phyloP scores from a whole-genome alignment of 805 yeast species.

The Wickerhamiella parazyma region DNA sequence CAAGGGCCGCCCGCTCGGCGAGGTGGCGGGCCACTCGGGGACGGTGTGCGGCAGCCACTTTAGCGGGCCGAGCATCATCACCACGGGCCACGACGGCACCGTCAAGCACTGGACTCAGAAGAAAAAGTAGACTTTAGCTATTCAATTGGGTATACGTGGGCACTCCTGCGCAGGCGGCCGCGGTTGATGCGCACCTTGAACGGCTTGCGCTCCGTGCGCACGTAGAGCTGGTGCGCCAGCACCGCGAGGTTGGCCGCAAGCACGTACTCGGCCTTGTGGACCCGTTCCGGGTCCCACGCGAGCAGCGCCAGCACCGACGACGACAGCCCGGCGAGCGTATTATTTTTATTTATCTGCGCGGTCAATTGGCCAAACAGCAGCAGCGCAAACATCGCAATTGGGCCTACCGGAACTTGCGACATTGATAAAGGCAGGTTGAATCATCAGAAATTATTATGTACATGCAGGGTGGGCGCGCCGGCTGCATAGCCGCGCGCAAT shows the following conservation, averaged over 20 bases:
- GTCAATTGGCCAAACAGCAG: neutral
- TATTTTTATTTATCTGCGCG: neutral
- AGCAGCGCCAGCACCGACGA: neutral
- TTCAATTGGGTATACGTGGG: neutral
- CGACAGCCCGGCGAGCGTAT: neutral
- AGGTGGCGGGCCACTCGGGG: constrained; percentile 8
- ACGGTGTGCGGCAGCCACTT: neutral
- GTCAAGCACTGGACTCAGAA: neutral
- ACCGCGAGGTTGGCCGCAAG: neutral
- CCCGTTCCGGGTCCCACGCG: constrained; percentile 6
- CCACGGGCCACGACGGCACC: neutral
- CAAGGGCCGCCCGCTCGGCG: constrained; percentile 6
- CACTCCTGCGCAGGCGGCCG: neutral
- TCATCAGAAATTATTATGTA: neutral
- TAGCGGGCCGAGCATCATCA: neutral
- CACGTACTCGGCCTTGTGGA: constrained; percentile 1
- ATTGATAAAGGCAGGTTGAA: neutral
- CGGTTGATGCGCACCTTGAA: neutral
- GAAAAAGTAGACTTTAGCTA: neutral
- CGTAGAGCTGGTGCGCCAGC: neutral
- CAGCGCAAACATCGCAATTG: constrained; percentile 2
- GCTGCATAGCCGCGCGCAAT: too few relatives aligned
- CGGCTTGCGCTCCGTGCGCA: neutral
- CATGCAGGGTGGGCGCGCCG: too few relatives aligned
- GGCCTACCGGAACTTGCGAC: neutral